A percentile compares a stretch with the other conserved stretches of the same genome.
phyloP scores from a whole-genome alignment of 352 stramenopile species.

The Blastocystis sp. region DNA sequence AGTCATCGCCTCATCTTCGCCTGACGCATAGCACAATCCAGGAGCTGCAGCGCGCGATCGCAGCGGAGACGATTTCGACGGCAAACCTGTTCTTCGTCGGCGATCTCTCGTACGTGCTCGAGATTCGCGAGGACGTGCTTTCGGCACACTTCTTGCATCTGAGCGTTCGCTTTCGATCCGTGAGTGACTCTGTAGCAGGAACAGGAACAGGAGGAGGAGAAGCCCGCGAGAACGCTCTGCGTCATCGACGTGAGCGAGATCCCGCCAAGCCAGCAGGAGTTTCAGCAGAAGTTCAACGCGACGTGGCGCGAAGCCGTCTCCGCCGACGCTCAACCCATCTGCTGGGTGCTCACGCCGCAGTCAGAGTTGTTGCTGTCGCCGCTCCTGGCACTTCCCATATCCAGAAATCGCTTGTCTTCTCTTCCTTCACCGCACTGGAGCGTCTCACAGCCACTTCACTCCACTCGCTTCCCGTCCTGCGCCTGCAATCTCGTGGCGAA shows the following conservation, averaged over 20 bases:
- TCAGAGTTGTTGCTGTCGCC: conserved; percentile 15
- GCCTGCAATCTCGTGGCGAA: background rate
- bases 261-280: background rate
- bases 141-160: background rate
- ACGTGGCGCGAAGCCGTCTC: background rate
- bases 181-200: background rate
- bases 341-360: background rate
- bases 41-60: conserved; percentile 4
- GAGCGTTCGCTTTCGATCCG: background rate
- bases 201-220: too few relatives aligned
- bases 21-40: conserved; percentile 11
- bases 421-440: too few relatives aligned
- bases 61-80: background rate
- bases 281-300: background rate
- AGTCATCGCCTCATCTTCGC: background rate
- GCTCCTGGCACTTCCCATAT: conserved; percentile 12
- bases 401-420: too few relatives aligned
- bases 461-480: background rate
- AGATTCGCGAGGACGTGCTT: background rate
- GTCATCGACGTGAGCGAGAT: background rate
- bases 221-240: background rate
- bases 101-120: conserved; percentile 30
- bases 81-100: conserved; percentile 36
- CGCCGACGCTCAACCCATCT: background rate
- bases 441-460: too few relatives aligned